Evolutionary conservation across 176 grass and related monocot genomes (phyloP).

Genomic region (Oropetium thomaeum): DNA sequence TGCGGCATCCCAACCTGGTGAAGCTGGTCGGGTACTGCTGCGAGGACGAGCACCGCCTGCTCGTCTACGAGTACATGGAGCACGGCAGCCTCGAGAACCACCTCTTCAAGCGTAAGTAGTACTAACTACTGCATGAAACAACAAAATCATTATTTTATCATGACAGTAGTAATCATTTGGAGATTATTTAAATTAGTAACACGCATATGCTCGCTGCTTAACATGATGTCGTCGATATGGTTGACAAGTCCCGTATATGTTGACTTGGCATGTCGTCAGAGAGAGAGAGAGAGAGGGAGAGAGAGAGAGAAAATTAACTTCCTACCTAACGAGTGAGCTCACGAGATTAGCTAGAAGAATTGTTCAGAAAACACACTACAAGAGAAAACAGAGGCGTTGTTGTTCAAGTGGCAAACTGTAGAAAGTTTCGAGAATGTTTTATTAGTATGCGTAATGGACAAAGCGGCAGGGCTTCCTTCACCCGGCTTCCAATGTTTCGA

Average conservation of each 20-base stretch:
- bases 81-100: constrained; percentile 68
- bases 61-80: constrained; percentile 80
- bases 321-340: neutral
- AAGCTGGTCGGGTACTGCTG: constrained; percentile 88
- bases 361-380: neutral
- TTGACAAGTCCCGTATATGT: neutral
- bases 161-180: neutral
- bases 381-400: too few relatives aligned
- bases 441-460: neutral
- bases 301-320: constrained; percentile 1
- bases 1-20: constrained; percentile 81
- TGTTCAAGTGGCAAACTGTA: neutral
- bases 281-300: too few relatives aligned
- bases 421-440: neutral
- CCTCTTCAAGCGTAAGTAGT: constrained; percentile 59
- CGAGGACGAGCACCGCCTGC: constrained; percentile 63
- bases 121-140: neutral
- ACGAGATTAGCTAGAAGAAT: neutral
- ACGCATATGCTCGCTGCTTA: neutral
- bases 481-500: constrained; percentile 33
- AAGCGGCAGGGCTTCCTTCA: constrained; percentile 9
- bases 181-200: neutral
- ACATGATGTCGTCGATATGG: neutral
- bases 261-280: constrained; percentile 1
- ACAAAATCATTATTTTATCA: too few relatives aligned